These are phyloP conservation scores for Ricinus communis DNA, from an alignment of 345 rosid genomes.

Conservation along the genomic window DNA sequence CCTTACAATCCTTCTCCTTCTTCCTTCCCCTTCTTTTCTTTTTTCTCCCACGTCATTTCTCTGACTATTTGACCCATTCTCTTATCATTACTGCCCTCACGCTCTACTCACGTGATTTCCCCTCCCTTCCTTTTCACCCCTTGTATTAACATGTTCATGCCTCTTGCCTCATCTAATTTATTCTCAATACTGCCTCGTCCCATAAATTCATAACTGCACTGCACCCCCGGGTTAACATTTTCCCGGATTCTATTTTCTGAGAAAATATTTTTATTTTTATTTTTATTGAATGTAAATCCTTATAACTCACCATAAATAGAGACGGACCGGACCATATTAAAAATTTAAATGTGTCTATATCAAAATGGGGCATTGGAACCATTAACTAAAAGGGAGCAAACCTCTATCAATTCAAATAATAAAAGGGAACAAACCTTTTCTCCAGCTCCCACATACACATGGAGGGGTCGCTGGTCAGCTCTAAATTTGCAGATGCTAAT, in stretches of 20 bases:
- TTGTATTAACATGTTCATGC: neutral
- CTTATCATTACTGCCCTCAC: slow-evolving; percentile 22
- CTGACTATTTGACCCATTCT: neutral
- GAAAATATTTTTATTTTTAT: too few relatives aligned
- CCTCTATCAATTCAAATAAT: too few relatives aligned
- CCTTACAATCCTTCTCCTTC: neutral
- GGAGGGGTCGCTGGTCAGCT: neutral
- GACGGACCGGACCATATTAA: too few relatives aligned
- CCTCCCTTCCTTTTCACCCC: neutral
- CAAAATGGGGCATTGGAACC: too few relatives aligned
- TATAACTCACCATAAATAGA: too few relatives aligned
- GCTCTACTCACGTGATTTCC: slow-evolving; percentile 38
- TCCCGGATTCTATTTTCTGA: too few relatives aligned
- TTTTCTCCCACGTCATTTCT: slow-evolving; percentile 27
- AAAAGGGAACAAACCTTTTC: neutral
- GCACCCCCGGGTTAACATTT: too few relatives aligned
- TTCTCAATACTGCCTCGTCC: too few relatives aligned
- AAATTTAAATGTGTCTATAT: too few relatives aligned
- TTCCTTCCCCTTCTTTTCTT: neutral
- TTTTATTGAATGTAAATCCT: too few relatives aligned
- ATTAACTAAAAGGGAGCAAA: too few relatives aligned
- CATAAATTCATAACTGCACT: too few relatives aligned
- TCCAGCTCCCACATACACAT: neutral
- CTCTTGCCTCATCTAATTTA: neutral
- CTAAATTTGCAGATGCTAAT: neutral